phyloP scores from a whole-genome alignment of 306 rosid genomes.

The Rosa lucieae region DNA sequence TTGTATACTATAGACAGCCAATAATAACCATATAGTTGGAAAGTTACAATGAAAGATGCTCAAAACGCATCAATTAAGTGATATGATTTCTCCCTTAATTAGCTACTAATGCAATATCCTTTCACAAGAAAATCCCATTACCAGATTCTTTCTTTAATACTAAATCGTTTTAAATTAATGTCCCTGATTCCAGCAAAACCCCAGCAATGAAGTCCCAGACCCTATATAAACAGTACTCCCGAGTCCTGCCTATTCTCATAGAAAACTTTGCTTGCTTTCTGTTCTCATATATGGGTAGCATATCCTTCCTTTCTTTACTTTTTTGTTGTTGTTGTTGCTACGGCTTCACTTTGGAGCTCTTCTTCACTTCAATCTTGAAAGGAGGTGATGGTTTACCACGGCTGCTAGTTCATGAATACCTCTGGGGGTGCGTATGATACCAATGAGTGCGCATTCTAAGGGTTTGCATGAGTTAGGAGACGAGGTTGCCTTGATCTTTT shows the following conservation, averaged over 20 bases:
- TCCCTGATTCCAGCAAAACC: constrained; percentile 13
- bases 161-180: constrained; percentile 8
- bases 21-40: neutral
- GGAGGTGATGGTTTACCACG: constrained; percentile 13
- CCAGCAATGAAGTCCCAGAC: neutral
- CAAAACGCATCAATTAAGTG: neutral
- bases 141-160: neutral
- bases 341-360: constrained; percentile 16
- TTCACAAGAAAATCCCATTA: constrained; percentile 20
- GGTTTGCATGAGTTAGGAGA: constrained; percentile 26
- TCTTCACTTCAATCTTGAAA: constrained; percentile 12
- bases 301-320: neutral
- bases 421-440: neutral
- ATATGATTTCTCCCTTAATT: neutral
- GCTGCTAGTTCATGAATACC: constrained; percentile 28
- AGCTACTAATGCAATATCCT: neutral
- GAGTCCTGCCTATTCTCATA: neutral
- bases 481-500: constrained; percentile 18
- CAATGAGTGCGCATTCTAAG: neutral
- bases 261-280: neutral
- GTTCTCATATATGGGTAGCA: neutral
- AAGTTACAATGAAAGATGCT: neutral
- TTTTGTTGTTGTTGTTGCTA: too few relatives aligned
- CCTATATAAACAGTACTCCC: constrained; percentile 29
- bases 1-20: neutral